Evolutionary conservation across 306 rosid genomes (phyloP).

Genomic region (Luffa aegyptiaca): DNA sequence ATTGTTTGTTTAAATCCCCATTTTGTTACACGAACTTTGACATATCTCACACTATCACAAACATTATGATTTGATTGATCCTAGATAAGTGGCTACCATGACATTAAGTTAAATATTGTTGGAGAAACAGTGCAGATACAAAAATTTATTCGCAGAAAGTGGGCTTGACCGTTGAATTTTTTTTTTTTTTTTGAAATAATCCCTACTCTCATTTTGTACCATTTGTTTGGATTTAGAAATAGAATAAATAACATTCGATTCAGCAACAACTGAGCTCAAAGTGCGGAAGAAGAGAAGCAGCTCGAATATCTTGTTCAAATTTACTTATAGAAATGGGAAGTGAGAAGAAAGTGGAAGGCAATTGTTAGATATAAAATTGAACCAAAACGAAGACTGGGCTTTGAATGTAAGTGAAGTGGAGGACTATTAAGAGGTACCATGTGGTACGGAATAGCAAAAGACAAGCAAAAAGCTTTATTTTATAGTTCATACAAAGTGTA

Average conservation of each 20-base stretch:
- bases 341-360: not conserved
- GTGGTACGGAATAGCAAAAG: conserved; percentile 8
- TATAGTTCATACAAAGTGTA: not conserved
- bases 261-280: not conserved
- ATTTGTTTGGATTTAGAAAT: not conserved
- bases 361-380: not conserved
- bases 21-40: no score
- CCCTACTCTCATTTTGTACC: not conserved
- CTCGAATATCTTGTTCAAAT: not conserved
- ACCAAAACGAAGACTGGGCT: not conserved
- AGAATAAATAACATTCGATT: not conserved
- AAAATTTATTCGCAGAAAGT: no score
- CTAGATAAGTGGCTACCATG: no score
- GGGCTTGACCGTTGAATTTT: no score
- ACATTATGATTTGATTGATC: no score
- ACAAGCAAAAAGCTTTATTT: not conserved
- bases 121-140: not conserved
- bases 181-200: no score
- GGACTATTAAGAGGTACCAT: not conserved
- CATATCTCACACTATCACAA: no score
- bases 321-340: not conserved
- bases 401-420: not conserved
- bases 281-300: no score
- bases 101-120: no score
- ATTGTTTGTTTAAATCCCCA: no score